These are phyloP conservation scores for Uromyces viciae-fabae DNA, from an alignment of 1,284 basidiomycete species.

Conservation along the genomic window DNA sequence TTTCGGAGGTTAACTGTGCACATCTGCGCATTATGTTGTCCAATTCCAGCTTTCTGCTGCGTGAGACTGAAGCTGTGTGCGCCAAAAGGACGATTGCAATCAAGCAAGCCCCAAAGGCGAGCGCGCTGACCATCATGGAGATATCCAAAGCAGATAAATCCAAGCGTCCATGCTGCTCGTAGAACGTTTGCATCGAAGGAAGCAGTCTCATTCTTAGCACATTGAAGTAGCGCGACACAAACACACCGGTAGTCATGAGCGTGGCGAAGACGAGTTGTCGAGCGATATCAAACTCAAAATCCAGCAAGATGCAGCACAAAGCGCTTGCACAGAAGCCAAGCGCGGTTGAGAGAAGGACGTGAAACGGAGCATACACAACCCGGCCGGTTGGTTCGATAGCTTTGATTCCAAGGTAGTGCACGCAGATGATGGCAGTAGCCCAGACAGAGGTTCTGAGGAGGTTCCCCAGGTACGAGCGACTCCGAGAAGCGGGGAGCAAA, in stretches of 20 bases:
- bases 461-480: neutral
- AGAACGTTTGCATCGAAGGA: neutral
- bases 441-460: conserved; percentile 16
- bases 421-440: conserved; percentile 26
- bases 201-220: conserved; percentile 6
- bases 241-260: conserved; percentile 17
- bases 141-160: conserved; percentile 19
- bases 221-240: conserved; percentile 27
- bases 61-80: conserved; percentile 46
- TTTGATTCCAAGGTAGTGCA: conserved; percentile 41
- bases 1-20: conserved; percentile 47
- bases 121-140: conserved; percentile 46
- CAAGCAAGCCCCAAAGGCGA: conserved; percentile 47
- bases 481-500: neutral
- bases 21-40: conserved; percentile 47
- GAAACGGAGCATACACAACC: conserved; percentile 19
- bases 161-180: neutral
- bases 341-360: conserved; percentile 9
- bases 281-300: conserved; percentile 26
- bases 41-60: conserved; percentile 46
- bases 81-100: conserved; percentile 48
- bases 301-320: conserved; percentile 26
- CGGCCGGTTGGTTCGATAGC: conserved; percentile 32
- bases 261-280: conserved; percentile 34
- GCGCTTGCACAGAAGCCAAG: conserved; percentile 21